Evolutionary conservation across 768 basidiomycete species (phyloP).

Genomic region (Russula brevipes): DNA sequence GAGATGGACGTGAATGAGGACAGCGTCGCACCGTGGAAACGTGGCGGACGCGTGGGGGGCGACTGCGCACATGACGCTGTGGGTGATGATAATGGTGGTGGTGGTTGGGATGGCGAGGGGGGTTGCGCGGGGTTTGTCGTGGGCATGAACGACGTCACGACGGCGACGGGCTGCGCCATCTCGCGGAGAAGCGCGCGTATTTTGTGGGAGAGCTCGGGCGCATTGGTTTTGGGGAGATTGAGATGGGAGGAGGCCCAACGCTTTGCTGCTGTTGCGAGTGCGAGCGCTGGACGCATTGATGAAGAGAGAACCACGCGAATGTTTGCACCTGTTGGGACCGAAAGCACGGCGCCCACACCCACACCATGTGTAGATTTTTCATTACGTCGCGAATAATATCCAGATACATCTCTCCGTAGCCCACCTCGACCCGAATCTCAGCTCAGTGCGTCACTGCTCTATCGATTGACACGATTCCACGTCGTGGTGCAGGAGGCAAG

Average conservation of each 20-base stretch:
- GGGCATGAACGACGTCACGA: constrained; percentile 69
- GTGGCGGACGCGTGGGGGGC: constrained; percentile 5
- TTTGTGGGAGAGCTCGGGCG: constrained; percentile 7
- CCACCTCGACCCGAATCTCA: no score
- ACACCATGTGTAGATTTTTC: no score
- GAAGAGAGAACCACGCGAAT: neutral
- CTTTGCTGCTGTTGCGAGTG: constrained; percentile 2
- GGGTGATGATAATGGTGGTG: neutral
- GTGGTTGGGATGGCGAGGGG: neutral
- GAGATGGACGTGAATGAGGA: constrained; percentile 92
- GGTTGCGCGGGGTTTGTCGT: neutral
- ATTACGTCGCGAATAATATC: no score
- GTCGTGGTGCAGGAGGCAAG: no score
- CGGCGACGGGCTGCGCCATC: constrained; percentile 80
- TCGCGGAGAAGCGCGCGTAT: constrained; percentile 62
- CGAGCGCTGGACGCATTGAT: neutral
- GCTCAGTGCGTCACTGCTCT: no score
- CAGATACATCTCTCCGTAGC: no score
- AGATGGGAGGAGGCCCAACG: neutral
- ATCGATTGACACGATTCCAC: no score
- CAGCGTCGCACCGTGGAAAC: constrained; percentile 85
- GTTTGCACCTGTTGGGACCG: neutral
- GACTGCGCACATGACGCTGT: neutral
- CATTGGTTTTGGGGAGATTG: neutral
- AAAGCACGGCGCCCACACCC: no score